Base-by-base conservation (phyloP, 148 eudicot genomes). In the Rhododendron mucronatum region DNA sequence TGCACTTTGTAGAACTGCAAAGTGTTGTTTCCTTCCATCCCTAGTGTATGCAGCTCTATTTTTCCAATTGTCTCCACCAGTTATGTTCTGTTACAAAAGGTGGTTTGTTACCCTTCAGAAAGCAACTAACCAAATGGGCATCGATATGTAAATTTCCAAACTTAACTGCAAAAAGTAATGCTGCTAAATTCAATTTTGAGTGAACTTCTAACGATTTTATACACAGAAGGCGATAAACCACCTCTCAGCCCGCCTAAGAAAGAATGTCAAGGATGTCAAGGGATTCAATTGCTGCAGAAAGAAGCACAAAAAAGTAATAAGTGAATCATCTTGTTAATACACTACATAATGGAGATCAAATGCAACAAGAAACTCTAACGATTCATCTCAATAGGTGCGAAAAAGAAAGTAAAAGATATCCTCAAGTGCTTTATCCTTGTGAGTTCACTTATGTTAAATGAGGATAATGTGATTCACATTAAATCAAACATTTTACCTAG, bases 211-310 rank as follows among this genome's bases (percentile, higher is more conserved):
- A 86, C 86, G 93, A 92, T 93, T 91, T 94, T 74, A 94, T 94
- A 78, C 94, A 96, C 26, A 98, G 98, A 79, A 95, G 93, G 35
- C 98, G 98, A 90, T 97, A 97, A 85, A 95, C 95, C 63, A 95
- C 95, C 91, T 97, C 99, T 80, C 99, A 98, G 6, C 98, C 98
- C 85, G 93, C 96, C 92, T 95, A 98, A 88, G 99, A 97, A 53
- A 97, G 91, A 91, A 97, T 93, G 83, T 94, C 93, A 65, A 97
- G 98, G 82, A 97, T 92, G 87, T 97, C 99, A 61, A 97, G 92
- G 78, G 97, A 88, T 74, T 97, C 98, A 84, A 97, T 95, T 81
- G 92, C 98, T 97, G 91, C 89, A 91, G 45, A 85, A 73, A 16
- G 41, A 30, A 81, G 20, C 20, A 15, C 50, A 87, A 35, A 83